Base-by-base conservation (phyloP, 352 stramenopile genomes). In the Bremia lactucae region DNA sequence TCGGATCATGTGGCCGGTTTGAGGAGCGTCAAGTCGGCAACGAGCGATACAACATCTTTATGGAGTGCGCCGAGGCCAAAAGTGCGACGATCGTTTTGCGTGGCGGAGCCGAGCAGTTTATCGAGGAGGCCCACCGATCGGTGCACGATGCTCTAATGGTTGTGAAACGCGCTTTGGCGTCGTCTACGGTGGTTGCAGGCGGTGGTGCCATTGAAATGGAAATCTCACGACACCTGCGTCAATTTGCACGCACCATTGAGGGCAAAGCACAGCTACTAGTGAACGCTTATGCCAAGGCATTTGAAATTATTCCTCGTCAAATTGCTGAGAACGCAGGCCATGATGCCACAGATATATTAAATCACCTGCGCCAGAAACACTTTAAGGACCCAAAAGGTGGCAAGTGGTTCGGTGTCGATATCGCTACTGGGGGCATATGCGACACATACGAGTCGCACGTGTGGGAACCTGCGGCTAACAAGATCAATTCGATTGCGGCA, bases 111-210 rank as follows among this genome's bases (percentile, higher is more conserved):
- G 95, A 99, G 59, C 83, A 98, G 74, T 99, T 99, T 65, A 96
- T 99, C 56, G 96, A 97, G 38, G 96, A 99, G 65, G 94, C 89
- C 45, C 91, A 98, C 62, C 84, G 96, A 9, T 98, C 87, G 44
- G 94, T 99, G 29, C 95, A 99, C 72, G 96, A 99, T 65, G 93
- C 96, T 6, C 68, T 99, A 8, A 98, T 98, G 93, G 94, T 99
- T 29, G 95, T 98, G 21, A 98, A 99, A 77, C 82, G 94, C 29
- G 81, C 86, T n/a, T 71, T 98, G 18, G 87, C 55, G 46, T 96
- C 60, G 58, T 96, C 55, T 53, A 92, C 51, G 59, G 87, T 97
- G 16, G 89, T 97, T 19, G 87, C 87, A 36, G 89, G 89, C 33
- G 89, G 89, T 44, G 89, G 89, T 46, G 89, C 89, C 20, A 87